phyloP scores from a whole-genome alignment of 352 stramenopile genomes.

The Pythium dissotocum region DNA sequence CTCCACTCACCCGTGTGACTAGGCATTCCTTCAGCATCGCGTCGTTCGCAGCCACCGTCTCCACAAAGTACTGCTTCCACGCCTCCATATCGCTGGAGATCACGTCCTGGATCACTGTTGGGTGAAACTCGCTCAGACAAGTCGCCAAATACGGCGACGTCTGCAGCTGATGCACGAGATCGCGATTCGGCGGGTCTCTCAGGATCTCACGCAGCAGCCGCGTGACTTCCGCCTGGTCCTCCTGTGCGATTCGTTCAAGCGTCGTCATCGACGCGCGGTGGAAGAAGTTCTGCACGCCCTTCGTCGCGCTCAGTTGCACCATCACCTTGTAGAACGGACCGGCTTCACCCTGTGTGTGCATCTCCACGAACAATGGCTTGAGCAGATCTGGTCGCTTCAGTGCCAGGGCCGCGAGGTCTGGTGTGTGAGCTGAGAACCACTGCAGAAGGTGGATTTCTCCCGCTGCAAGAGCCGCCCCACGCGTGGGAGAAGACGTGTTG shows the following conservation, averaged over 20 bases:
- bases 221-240: slow-evolving; percentile 56
- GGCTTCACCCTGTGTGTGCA: slow-evolving; percentile 52
- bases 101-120: slow-evolving; percentile 62
- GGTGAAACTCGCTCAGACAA: slow-evolving; percentile 64
- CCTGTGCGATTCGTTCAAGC: slow-evolving; percentile 57
- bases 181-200: slow-evolving; percentile 35
- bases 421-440: slow-evolving; percentile 61
- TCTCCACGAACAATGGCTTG: slow-evolving; percentile 63
- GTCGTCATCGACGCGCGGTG: slow-evolving; percentile 48
- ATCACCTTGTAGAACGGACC: slow-evolving; percentile 64
- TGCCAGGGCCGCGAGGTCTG: slow-evolving; percentile 50
- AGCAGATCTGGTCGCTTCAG: slow-evolving; percentile 56
- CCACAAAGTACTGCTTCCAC: slow-evolving; percentile 69
- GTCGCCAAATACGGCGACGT: slow-evolving; percentile 54
- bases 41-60: slow-evolving; percentile 55
- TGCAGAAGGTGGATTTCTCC: slow-evolving; percentile 39
- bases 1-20: slow-evolving; percentile 34
- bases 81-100: slow-evolving; percentile 58
- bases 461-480: neutral
- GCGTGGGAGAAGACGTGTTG: neutral
- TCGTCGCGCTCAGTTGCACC: slow-evolving; percentile 58
- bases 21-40: slow-evolving; percentile 54
- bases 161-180: slow-evolving; percentile 56
- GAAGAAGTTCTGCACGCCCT: slow-evolving; percentile 61
- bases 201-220: slow-evolving; percentile 60